phyloP scores from a whole-genome alignment of 2,329 filamentous ascomycete species.

The Phoma sp. region DNA sequence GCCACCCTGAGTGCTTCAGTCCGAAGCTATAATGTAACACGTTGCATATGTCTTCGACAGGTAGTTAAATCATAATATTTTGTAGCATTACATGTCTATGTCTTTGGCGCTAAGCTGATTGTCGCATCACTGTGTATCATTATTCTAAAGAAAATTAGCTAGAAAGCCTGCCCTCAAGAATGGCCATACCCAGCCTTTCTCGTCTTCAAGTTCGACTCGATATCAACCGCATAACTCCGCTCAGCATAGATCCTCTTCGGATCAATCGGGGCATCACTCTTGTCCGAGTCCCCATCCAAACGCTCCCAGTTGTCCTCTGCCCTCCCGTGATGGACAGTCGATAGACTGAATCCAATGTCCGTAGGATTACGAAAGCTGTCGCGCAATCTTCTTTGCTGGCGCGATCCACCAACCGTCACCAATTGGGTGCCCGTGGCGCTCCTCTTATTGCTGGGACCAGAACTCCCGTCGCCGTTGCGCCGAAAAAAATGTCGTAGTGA shows the following conservation, averaged over 20 bases:
- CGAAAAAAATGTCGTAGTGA: constrained; percentile 27
- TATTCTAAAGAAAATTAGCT: neutral
- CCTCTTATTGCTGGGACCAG: constrained; percentile 18
- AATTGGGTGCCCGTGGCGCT: constrained; percentile 11
- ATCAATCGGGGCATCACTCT: constrained; percentile 18
- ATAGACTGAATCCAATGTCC: constrained; percentile 22
- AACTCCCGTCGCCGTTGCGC: constrained; percentile 15
- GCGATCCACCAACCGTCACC: constrained; percentile 14
- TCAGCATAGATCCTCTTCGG: constrained; percentile 21
- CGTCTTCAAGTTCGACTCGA: constrained; percentile 15
- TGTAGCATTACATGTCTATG: too few relatives aligned
- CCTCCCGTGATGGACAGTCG: constrained; percentile 20
- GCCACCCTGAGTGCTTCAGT: neutral
- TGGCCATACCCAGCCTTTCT: neutral
- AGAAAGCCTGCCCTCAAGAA: neutral
- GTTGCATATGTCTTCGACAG: too few relatives aligned
- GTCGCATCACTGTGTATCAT: neutral
- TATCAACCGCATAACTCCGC: constrained; percentile 22
- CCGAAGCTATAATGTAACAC: too few relatives aligned
- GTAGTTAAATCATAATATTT: too few relatives aligned
- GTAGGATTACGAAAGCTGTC: constrained; percentile 19
- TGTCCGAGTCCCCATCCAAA: constrained; percentile 27
- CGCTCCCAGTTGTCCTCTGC: constrained; percentile 26
- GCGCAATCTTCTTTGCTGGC: constrained; percentile 9
- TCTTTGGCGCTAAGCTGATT: too few relatives aligned